Percentiles rank a stretch among this genome's conserved stretches.
Evolutionary conservation across 805 yeast genomes (phyloP).

Genomic region (Lipomyces kockii): DNA sequence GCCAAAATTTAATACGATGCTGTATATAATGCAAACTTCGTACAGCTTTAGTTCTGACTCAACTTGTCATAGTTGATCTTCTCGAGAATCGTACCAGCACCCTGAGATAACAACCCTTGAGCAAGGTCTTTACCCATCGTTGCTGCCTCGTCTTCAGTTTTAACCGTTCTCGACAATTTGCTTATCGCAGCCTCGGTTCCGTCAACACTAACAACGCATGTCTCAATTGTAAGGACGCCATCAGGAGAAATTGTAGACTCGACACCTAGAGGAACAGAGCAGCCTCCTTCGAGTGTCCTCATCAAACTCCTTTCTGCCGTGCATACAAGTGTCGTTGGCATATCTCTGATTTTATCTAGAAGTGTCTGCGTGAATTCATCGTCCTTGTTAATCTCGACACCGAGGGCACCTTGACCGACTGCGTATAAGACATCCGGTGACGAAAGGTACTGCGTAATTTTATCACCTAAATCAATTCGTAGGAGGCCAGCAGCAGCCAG

Average conservation of each 20-base stretch:
- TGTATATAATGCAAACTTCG: not conserved
- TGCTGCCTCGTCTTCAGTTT: constrained; percentile 63
- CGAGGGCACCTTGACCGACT: constrained; percentile 98
- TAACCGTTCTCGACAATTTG: constrained; percentile 49
- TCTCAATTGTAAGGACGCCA: constrained; percentile 22
- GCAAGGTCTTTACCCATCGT: constrained; percentile 74
- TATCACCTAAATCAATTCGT: constrained; percentile 69
- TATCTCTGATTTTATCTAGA: constrained; percentile 67
- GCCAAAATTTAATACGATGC: not conserved
- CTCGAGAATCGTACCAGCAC: constrained; percentile 84
- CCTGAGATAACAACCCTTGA: constrained; percentile 63
- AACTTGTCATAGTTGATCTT: constrained; percentile 71
- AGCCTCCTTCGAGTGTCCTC: constrained; percentile 93
- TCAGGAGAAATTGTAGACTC: constrained; percentile 44
- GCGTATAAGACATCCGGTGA: constrained; percentile 89
- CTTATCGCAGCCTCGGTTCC: constrained; percentile 74
- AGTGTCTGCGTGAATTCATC: constrained; percentile 65
- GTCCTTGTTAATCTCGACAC: constrained; percentile 79
- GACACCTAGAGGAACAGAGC: constrained; percentile 97
- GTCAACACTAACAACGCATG: constrained; percentile 79
- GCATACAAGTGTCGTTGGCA: constrained; percentile 72
- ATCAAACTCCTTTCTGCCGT: constrained; percentile 85
- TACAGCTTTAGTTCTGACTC: not conserved
- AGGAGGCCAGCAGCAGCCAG: constrained; percentile 91
- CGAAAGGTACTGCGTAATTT: constrained; percentile 75